Evolutionary conservation across 2,329 filamentous ascomycete species (phyloP).

Genomic region (Piedraia hortae): DNA sequence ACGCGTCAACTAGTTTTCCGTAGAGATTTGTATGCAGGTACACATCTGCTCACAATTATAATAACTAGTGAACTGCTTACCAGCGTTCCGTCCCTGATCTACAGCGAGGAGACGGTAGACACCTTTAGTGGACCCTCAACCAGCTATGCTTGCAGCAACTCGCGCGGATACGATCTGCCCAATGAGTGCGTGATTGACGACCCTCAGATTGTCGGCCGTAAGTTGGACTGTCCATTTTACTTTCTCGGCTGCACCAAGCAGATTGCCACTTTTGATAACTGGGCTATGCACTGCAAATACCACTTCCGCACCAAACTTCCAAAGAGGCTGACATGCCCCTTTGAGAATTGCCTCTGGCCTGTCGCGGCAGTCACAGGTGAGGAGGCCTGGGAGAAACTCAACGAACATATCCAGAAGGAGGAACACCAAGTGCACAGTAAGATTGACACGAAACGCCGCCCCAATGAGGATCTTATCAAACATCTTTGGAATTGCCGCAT

Average conservation of each 20-base stretch:
- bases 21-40: no score
- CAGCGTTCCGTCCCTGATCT: no score
- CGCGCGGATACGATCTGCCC: not conserved
- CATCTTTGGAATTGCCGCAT: constrained; percentile 1
- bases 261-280: constrained; percentile 1
- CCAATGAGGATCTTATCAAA: not conserved
- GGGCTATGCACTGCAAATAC: constrained; percentile 1
- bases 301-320: constrained; percentile 1
- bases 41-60: no score
- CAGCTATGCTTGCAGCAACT: no score
- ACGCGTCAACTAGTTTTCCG: no score
- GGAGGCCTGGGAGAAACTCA: constrained; percentile 1
- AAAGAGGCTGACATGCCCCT: constrained; percentile 1
- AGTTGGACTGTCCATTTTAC: not conserved
- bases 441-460: not conserved
- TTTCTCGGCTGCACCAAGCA: not conserved
- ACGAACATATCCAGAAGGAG: not conserved
- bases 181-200: not conserved
- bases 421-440: not conserved
- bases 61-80: no score
- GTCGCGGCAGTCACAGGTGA: not conserved
- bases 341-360: constrained; percentile 1
- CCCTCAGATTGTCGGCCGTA: not conserved
- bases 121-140: no score
- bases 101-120: no score